Conservation (phyloP, 176 grass and related monocot species). For the Aegilops speltoides region DNA sequence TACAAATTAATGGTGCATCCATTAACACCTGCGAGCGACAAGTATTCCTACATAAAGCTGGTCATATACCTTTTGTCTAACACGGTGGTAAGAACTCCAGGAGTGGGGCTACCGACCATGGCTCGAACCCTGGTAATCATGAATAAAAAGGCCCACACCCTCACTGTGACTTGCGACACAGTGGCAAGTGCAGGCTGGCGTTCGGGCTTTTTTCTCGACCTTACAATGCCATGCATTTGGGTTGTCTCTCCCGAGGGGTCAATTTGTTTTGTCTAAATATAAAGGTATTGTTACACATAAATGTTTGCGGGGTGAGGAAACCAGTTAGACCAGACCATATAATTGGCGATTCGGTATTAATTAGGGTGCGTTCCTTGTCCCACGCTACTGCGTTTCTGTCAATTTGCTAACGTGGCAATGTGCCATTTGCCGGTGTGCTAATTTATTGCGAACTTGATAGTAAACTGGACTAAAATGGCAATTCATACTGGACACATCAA, state of each 20-base stretch:
- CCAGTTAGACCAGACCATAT: neutral
- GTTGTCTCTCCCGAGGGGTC: neutral
- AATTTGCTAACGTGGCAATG: neutral
- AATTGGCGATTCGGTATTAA: neutral
- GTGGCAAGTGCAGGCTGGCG: neutral
- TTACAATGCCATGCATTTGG: neutral
- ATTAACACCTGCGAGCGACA: neutral
- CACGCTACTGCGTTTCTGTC: neutral
- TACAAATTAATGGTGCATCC: neutral
- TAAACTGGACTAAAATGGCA: neutral
- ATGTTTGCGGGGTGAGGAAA: neutral
- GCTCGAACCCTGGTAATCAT: neutral
- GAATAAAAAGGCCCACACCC: no score
- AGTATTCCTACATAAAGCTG: neutral
- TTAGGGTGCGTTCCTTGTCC: neutral
- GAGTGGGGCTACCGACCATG: neutral
- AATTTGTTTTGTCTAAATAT: neutral
- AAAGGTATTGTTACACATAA: neutral
- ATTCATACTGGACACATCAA: neutral
- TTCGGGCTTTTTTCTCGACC: neutral
- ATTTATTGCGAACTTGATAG: neutral
- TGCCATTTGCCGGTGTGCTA: neutral
- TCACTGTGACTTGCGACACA: neutral
- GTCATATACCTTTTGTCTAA: neutral
- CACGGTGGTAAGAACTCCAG: no score